These are phyloP conservation scores for Colletotrichum echinochloae DNA, from an alignment of 2,329 filamentous ascomycete genomes.

Conservation along the genomic window DNA sequence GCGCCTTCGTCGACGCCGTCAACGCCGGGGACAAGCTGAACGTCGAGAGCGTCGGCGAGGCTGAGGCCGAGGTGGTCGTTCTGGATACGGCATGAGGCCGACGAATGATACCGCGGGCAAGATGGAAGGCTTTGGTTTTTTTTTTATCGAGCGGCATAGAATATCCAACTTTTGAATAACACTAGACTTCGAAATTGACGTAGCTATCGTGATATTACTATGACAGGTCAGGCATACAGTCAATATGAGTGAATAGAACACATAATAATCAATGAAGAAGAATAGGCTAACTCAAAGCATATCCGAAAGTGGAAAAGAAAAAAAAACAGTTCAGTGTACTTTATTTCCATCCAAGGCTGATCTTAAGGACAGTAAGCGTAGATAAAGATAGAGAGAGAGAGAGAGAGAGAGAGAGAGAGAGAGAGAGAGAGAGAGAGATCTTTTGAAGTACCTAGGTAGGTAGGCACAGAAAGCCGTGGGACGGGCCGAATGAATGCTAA, in stretches of 20 bases:
- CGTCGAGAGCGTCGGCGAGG: conserved; percentile 76
- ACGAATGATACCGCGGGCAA: neutral
- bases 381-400: too few species aligned
- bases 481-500: neutral
- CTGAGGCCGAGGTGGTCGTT: conserved; percentile 76
- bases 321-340: neutral
- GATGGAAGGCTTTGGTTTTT: conserved; percentile 1
- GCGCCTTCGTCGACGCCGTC: conserved; percentile 77
- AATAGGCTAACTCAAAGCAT: neutral
- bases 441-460: too few species aligned
- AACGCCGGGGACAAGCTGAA: conserved; percentile 72
- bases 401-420: too few species aligned
- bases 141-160: conserved; percentile 6
- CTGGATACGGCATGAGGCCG: conserved; percentile 68
- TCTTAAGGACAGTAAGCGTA: neutral
- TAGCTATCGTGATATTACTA: neutral
- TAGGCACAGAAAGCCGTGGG: neutral
- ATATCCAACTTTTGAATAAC: conserved; percentile 11
- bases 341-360: neutral
- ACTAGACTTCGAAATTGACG: neutral
- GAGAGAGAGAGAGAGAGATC: neutral
- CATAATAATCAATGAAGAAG: too few species aligned
- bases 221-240: neutral
- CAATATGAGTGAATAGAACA: neutral
- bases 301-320: neutral